These are phyloP conservation scores for Astathelohania contejeani DNA, from an alignment of 371 early-diverging fungal species.

Conservation along the genomic window DNA sequence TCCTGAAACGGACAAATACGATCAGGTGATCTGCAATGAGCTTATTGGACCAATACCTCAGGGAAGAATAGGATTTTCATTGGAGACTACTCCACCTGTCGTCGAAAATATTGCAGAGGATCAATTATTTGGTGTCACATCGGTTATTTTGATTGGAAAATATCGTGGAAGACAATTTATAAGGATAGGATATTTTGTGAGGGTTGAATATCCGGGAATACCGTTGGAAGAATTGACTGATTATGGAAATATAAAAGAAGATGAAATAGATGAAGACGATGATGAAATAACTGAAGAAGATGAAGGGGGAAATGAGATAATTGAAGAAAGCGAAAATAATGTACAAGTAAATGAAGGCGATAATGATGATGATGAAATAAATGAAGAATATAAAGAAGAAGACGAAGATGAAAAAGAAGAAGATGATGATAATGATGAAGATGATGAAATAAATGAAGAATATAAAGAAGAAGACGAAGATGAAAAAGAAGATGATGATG, in stretches of 20 bases:
- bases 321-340: slow-evolving; percentile 54
- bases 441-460: no score
- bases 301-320: slow-evolving; percentile 52
- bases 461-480: no score
- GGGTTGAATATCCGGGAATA: slow-evolving; percentile 49
- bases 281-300: slow-evolving; percentile 40
- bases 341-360: slow-evolving; percentile 53
- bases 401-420: slow-evolving; percentile 51
- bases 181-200: slow-evolving; percentile 47
- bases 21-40: slow-evolving; percentile 40
- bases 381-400: slow-evolving; percentile 42
- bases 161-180: slow-evolving; percentile 37
- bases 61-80: slow-evolving; percentile 41
- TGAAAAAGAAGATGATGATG: no score
- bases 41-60: slow-evolving; percentile 40
- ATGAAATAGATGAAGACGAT: slow-evolving; percentile 26
- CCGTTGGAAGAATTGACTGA: slow-evolving; percentile 15
- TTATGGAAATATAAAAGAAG: slow-evolving; percentile 6
- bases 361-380: slow-evolving; percentile 50
- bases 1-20: slow-evolving; percentile 28
- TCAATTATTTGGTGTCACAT: slow-evolving; percentile 43
- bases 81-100: slow-evolving; percentile 37
- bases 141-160: slow-evolving; percentile 35
- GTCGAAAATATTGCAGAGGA: slow-evolving; percentile 32
- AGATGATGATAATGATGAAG: slow-evolving; percentile 49